Percentiles rank a stretch among this genome's conserved stretches.
These are phyloP conservation scores for Leishmania guyanensis DNA, from an alignment of 208 protist species.

Conservation along the genomic window DNA sequence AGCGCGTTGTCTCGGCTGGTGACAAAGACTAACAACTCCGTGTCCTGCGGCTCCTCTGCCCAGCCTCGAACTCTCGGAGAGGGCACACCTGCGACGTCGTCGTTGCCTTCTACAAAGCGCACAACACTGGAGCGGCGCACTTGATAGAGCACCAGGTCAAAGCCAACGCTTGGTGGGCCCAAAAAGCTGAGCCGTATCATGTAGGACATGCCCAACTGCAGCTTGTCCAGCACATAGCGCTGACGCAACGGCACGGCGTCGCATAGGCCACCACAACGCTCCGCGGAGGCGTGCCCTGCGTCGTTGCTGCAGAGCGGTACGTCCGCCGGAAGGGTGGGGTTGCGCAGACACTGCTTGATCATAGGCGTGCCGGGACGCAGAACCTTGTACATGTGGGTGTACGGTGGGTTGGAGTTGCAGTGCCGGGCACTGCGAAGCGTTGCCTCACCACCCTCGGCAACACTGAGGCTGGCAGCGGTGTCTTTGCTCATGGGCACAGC, in stretches of 20 bases:
- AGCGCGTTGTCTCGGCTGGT: constrained; percentile 21
- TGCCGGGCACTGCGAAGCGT: background rate
- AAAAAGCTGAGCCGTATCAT: constrained; percentile 44
- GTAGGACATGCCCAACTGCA: constrained; percentile 30
- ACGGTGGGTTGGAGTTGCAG: background rate
- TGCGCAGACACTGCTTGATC: constrained; percentile 25
- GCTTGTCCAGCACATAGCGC: constrained; percentile 37
- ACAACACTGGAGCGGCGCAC: constrained; percentile 15
- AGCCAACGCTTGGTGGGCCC: constrained; percentile 45
- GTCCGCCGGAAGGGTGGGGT: constrained; percentile 21
- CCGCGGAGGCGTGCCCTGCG: background rate
- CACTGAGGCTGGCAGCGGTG: background rate
- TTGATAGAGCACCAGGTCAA: constrained; percentile 42
- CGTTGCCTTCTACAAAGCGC: background rate
- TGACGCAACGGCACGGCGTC: constrained; percentile 16
- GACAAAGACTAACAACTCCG: constrained; percentile 35
- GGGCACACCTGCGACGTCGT: background rate
- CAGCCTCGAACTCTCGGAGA: background rate
- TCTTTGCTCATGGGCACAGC: background rate
- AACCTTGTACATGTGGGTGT: constrained; percentile 10
- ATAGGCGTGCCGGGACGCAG: constrained; percentile 1
- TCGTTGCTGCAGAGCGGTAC: constrained; percentile 20
- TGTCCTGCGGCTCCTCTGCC: constrained; percentile 36
- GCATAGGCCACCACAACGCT: background rate
- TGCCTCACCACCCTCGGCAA: background rate